phyloP scores from a whole-genome alignment of 2,329 filamentous ascomycete genomes.

The Akanthomyces dipterigenus region DNA sequence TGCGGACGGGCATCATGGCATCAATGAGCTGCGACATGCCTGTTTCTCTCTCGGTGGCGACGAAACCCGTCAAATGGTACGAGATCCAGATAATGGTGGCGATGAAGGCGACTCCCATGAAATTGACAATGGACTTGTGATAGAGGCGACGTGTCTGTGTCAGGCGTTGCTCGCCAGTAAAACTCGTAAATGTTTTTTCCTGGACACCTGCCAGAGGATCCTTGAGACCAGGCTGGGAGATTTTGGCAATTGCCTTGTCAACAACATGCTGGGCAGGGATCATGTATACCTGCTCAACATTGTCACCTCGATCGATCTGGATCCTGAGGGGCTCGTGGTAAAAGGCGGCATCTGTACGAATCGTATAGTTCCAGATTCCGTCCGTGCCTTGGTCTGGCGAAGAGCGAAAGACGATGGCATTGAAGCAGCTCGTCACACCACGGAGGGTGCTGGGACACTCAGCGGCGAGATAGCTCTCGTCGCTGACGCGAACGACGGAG shows the following conservation, averaged over 20 bases:
- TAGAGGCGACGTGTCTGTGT: conserved; percentile 61
- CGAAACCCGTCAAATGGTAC: conserved; percentile 80
- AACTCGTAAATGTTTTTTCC: conserved; percentile 71
- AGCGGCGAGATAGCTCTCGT: conserved; percentile 51
- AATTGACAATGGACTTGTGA: conserved; percentile 64
- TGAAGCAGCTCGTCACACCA: conserved; percentile 66
- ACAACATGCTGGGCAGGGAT: conserved; percentile 75
- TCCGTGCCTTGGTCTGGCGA: conserved; percentile 64
- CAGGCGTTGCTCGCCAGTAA: conserved; percentile 60
- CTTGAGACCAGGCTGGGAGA: conserved; percentile 37
- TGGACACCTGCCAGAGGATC: conserved; percentile 33
- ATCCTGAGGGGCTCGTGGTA: conserved; percentile 50
- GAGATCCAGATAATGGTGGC: conserved; percentile 73
- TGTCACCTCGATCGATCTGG: conserved; percentile 55
- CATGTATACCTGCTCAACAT: conserved; percentile 71
- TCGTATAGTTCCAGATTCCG: conserved; percentile 77
- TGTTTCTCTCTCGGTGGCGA: conserved; percentile 77
- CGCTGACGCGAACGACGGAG: conserved; percentile 45
- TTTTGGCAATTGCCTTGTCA: conserved; percentile 60
- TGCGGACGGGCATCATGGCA: conserved; percentile 77
- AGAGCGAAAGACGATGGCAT: conserved; percentile 65
- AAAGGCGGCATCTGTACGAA: conserved; percentile 68
- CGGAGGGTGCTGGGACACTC: conserved; percentile 58
- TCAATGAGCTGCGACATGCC: conserved; percentile 87
- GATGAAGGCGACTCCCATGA: conserved; percentile 72